These are phyloP conservation scores for Chlamydomonas incerta DNA, from an alignment of 139 green algal genomes.

Conservation along the genomic window DNA sequence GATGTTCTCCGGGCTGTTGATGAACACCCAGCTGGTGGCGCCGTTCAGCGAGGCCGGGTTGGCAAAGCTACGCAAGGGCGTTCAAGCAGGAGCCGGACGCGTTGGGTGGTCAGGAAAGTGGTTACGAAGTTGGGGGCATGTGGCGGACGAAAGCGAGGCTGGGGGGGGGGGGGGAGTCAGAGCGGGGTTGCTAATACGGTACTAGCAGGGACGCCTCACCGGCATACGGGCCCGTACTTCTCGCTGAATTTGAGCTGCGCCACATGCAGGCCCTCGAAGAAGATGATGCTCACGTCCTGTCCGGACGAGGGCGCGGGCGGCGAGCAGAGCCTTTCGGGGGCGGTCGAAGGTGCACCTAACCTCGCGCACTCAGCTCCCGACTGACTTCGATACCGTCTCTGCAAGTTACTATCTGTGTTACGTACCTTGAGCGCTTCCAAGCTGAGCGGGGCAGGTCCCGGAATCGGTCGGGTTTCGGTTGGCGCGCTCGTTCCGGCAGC, in stretches of 20 bases:
- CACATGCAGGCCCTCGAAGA: conserved; percentile 64
- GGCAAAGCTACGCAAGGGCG: conserved; percentile 44
- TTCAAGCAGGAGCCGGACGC: neutral
- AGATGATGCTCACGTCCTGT: conserved; percentile 60
- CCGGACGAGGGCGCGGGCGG: neutral
- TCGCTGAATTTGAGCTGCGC: conserved; percentile 66
- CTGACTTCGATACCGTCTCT: too few species aligned
- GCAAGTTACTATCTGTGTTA: too few species aligned
- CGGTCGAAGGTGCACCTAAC: too few species aligned
- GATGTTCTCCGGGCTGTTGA: conserved; percentile 74
- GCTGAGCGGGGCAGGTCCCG: too few species aligned
- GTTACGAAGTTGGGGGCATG: neutral
- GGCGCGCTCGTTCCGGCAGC: too few species aligned
- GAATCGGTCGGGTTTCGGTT: neutral
- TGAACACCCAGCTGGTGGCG: conserved; percentile 69
- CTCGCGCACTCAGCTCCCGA: too few species aligned
- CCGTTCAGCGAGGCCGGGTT: conserved; percentile 70
- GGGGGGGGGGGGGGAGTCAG: neutral
- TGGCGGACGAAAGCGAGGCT: neutral
- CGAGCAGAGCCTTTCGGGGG: neutral
- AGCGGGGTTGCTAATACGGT: neutral
- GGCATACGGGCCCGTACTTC: conserved; percentile 67
- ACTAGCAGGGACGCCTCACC: conserved; percentile 20
- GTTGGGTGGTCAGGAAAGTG: neutral
- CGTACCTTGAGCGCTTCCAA: neutral